Evolutionary conservation across 2,329 filamentous ascomycete species (phyloP).

Genomic region (Trichoderma simmonsii): DNA sequence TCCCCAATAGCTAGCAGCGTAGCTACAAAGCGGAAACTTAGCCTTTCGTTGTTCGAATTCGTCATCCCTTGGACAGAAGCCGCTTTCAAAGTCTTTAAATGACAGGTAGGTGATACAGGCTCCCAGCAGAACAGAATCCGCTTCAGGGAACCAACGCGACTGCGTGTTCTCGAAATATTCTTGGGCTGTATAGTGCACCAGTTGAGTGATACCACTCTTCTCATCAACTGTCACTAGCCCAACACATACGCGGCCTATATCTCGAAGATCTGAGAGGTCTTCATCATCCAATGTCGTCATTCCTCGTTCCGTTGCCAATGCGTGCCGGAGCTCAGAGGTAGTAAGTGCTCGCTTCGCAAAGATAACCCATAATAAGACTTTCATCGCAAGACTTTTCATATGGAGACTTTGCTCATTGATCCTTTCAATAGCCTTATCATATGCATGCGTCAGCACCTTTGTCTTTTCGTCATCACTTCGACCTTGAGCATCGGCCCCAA

Average conservation of each 20-base stretch:
- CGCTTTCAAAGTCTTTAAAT: slow-evolving; percentile 28
- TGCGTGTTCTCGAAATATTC: slow-evolving; percentile 39
- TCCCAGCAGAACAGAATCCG: slow-evolving; percentile 27
- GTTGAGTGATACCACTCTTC: slow-evolving; percentile 36
- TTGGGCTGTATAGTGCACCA: slow-evolving; percentile 46
- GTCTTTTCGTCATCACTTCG: not conserved
- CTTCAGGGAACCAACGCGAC: slow-evolving; percentile 31
- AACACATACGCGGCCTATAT: slow-evolving; percentile 38
- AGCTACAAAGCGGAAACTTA: not conserved
- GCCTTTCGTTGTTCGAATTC: not conserved
- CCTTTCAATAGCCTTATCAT: slow-evolving; percentile 40
- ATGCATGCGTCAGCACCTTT: slow-evolving; percentile 29
- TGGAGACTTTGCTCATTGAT: slow-evolving; percentile 37
- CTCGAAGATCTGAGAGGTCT: slow-evolving; percentile 32
- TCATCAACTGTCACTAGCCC: slow-evolving; percentile 42
- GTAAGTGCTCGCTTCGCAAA: slow-evolving; percentile 35
- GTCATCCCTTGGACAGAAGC: not conserved
- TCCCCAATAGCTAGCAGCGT: not conserved
- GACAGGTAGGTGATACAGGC: slow-evolving; percentile 38
- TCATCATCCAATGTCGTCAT: slow-evolving; percentile 21
- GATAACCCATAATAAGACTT: slow-evolving; percentile 41
- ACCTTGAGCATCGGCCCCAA: not conserved
- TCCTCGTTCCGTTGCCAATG: slow-evolving; percentile 37
- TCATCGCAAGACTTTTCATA: slow-evolving; percentile 35
- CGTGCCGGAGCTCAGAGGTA: slow-evolving; percentile 39